These are phyloP conservation scores for Candida wancherniae DNA, from an alignment of 805 yeast species.

Conservation along the genomic window DNA sequence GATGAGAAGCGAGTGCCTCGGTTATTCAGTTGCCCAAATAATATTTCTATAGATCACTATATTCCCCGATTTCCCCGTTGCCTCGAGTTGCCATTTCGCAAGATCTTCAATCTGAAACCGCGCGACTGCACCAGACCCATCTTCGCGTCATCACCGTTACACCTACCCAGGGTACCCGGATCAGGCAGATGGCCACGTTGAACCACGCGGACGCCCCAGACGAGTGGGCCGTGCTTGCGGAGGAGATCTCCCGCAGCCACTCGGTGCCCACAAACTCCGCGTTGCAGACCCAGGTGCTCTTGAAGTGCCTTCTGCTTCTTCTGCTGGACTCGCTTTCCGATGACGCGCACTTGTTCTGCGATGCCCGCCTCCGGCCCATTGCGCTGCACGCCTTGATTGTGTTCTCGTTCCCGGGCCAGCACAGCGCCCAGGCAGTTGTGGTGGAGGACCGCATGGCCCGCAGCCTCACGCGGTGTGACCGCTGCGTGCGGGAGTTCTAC, in stretches of 20 bases:
- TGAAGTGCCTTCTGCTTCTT: conserved; percentile 18
- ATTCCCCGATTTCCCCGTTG: too few species aligned
- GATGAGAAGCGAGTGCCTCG: too few species aligned
- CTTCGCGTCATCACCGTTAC: too few species aligned
- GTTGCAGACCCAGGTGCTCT: conserved; percentile 25
- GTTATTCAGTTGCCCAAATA: too few species aligned
- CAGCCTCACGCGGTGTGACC: conserved; percentile 44
- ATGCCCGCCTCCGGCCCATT: conserved; percentile 42
- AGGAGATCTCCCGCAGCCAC: conserved; percentile 23
- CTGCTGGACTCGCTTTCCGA: conserved; percentile 12
- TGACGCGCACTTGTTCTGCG: conserved; percentile 52
- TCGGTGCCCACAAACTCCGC: conserved; percentile 23
- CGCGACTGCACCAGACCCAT: too few species aligned
- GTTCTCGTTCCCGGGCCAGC: conserved; percentile 47
- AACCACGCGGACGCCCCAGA: too few species aligned
- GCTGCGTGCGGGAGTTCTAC: conserved; percentile 53
- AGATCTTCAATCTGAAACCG: too few species aligned
- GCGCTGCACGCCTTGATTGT: conserved; percentile 53
- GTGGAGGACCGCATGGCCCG: conserved; percentile 40
- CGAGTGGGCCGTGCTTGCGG: conserved; percentile 15
- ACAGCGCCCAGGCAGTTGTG: conserved; percentile 27
- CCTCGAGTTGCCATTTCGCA: too few species aligned
- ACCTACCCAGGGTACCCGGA: too few species aligned
- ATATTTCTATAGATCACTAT: too few species aligned
- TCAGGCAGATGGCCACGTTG: too few species aligned